These are phyloP conservation scores for Colletotrichum tabaci DNA, from an alignment of 2,329 filamentous ascomycete genomes.

Conservation along the genomic window DNA sequence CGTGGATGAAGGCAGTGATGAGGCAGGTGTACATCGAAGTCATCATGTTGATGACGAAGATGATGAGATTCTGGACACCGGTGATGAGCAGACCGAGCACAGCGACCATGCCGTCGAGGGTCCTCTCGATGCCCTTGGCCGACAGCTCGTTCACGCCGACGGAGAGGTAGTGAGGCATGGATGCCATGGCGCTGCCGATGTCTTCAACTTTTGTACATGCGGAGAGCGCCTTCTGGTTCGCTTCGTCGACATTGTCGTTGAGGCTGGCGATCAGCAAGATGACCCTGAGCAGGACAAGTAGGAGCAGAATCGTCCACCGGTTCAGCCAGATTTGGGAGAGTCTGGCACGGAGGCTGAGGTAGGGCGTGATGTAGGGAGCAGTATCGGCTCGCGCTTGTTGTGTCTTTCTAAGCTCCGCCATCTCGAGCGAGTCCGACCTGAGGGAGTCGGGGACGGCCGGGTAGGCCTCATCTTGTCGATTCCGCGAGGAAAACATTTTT, in stretches of 20 bases:
- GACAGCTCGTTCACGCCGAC: conserved; percentile 89
- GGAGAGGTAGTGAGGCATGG: conserved; percentile 96
- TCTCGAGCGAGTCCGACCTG: conserved; percentile 55
- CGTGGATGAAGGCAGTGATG: conserved; percentile 85
- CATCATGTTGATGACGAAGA: conserved; percentile 94
- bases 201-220: conserved; percentile 95
- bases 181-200: conserved; percentile 94
- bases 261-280: conserved; percentile 82
- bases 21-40: conserved; percentile 93
- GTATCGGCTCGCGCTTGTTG: conserved; percentile 64
- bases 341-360: conserved; percentile 89
- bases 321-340: conserved; percentile 98
- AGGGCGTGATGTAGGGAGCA: conserved; percentile 84
- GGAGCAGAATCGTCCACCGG: conserved; percentile 91
- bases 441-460: conserved; percentile 57
- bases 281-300: conserved; percentile 87
- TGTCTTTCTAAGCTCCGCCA: conserved; percentile 50
- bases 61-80: conserved; percentile 86
- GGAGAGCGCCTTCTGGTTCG: conserved; percentile 85
- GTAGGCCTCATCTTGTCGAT: conserved; percentile 51
- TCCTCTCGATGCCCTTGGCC: conserved; percentile 83
- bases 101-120: conserved; percentile 84
- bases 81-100: conserved; percentile 85
- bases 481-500: conserved; percentile 57
- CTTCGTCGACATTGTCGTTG: conserved; percentile 80